Conservation (phyloP, 2,329 filamentous ascomycete species). For the Fulvia fulva region DNA sequence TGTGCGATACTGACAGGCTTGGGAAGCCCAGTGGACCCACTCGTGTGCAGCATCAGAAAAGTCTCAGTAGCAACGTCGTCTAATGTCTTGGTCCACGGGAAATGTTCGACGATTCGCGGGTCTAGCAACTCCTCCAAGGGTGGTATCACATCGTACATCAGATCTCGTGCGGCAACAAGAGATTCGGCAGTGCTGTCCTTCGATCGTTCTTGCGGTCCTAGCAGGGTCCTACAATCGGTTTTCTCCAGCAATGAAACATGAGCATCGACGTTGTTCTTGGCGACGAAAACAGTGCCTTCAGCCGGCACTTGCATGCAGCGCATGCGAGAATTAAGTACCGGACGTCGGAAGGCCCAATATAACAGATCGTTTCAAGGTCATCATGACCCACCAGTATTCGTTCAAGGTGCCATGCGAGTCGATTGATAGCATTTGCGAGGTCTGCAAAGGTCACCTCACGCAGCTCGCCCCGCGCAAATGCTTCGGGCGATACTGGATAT, state of each 20-base stretch:
- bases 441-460: constrained; percentile 3
- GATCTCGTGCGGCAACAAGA: neutral
- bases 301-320: constrained; percentile 11
- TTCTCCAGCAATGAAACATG: constrained; percentile 7
- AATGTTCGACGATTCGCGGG: neutral
- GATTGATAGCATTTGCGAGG: constrained; percentile 10
- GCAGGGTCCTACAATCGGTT: constrained; percentile 3
- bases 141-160: constrained; percentile 1
- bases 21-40: constrained; percentile 13
- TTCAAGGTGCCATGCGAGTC: constrained; percentile 9
- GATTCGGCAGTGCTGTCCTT: neutral
- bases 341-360: constrained; percentile 14
- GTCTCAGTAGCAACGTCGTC: constrained; percentile 3
- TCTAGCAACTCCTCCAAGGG: constrained; percentile 7
- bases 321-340: constrained; percentile 14
- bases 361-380: constrained; percentile 9
- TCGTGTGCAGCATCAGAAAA: constrained; percentile 13
- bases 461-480: constrained; percentile 1
- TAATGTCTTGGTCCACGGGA: neutral
- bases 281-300: constrained; percentile 11
- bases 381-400: neutral
- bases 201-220: neutral
- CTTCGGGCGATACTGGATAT: constrained; percentile 5
- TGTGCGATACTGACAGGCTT: constrained; percentile 10
- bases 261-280: constrained; percentile 10